These are phyloP conservation scores for Sphaerulina vaccinii DNA, from an alignment of 2,329 filamentous ascomycete genomes.

Conservation along the genomic window DNA sequence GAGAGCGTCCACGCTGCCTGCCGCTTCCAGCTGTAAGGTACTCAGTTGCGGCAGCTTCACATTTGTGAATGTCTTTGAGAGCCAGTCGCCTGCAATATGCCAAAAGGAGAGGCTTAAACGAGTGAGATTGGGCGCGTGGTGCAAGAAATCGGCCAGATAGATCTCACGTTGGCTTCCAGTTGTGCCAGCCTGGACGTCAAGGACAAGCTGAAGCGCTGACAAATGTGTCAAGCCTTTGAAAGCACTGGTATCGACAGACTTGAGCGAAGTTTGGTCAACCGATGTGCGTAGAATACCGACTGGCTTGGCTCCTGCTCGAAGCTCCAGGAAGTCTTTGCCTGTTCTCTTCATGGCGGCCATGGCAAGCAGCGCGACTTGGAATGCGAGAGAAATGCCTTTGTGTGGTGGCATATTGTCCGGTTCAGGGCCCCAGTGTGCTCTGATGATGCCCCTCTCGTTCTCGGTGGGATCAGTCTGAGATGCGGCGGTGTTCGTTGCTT, in stretches of 20 bases:
- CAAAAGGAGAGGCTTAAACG: constrained; percentile 13
- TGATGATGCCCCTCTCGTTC: no score
- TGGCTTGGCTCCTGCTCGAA: background rate
- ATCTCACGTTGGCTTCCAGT: constrained; percentile 2
- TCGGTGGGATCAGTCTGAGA: no score
- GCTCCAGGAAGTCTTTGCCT: background rate
- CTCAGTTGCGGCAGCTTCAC: constrained; percentile 11
- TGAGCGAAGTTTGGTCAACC: constrained; percentile 5
- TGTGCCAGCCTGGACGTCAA: background rate
- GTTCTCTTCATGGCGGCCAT: background rate
- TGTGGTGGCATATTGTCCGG: no score
- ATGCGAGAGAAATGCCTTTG: constrained; percentile 2
- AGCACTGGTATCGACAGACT: background rate
- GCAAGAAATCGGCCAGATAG: constrained; percentile 2
- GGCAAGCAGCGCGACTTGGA: constrained; percentile 3
- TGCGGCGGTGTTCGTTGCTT: no score
- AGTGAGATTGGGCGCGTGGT: constrained; percentile 5
- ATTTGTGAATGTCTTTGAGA: constrained; percentile 4
- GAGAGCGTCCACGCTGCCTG: constrained; percentile 1
- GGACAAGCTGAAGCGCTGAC: constrained; percentile 10
- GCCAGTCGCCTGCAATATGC: constrained; percentile 7
- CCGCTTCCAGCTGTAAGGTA: constrained; percentile 6
- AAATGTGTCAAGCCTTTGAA: background rate
- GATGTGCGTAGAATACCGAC: background rate
- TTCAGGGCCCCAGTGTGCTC: no score